phyloP scores from a whole-genome alignment of 768 basidiomycete genomes.

The Auricularia sp. region DNA sequence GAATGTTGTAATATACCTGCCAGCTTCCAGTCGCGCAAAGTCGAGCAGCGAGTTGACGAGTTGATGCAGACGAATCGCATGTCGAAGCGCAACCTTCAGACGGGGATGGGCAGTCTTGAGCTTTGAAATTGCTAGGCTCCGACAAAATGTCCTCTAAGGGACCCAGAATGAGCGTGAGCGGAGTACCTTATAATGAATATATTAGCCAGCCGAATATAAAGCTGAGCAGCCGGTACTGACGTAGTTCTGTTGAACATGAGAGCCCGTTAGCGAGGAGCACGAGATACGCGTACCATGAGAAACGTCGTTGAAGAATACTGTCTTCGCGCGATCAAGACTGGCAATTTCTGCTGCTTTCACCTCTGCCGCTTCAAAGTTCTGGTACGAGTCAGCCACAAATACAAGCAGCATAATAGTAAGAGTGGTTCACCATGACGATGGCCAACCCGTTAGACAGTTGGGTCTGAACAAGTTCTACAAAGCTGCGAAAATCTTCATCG shows the following conservation, averaged over 20 bases:
- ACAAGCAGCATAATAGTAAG: no score
- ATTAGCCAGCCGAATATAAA: neutral
- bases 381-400: neutral
- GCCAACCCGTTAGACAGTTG: neutral
- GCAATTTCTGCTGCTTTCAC: neutral
- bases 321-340: conserved; percentile 1
- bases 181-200: neutral
- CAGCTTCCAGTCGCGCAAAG: neutral
- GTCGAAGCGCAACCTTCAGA: neutral
- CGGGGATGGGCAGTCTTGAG: neutral
- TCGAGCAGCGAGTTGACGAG: neutral
- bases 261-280: neutral
- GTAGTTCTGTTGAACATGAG: neutral
- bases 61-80: neutral
- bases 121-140: neutral
- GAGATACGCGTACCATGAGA: neutral
- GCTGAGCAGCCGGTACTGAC: neutral
- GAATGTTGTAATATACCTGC: neutral
- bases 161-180: neutral
- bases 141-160: neutral
- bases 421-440: no score
- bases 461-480: neutral
- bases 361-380: neutral
- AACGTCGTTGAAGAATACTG: neutral
- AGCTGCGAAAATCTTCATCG: neutral